phyloP scores from a whole-genome alignment of 306 rosid species.

The Trifolium dubium region DNA sequence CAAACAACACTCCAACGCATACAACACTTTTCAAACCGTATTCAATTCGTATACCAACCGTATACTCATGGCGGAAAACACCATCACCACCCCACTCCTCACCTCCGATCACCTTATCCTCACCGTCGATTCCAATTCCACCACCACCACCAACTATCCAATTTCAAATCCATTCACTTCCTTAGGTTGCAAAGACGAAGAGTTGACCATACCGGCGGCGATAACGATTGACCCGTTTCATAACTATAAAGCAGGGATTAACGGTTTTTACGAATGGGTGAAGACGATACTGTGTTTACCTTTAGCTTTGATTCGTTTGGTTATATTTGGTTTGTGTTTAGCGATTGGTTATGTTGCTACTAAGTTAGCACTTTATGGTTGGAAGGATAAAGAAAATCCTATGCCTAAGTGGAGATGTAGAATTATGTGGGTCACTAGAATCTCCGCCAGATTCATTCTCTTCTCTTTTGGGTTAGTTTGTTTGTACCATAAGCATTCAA shows the following conservation, averaged over 20 bases:
- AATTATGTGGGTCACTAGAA: conserved; percentile 85
- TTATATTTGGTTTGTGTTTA: conserved; percentile 64
- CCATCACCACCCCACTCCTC: conserved; percentile 65
- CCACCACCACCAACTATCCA: background rate
- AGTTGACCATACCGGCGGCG: conserved; percentile 57
- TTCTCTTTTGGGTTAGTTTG: conserved; percentile 96
- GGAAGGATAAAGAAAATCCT: conserved; percentile 80
- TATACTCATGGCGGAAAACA: conserved; percentile 61
- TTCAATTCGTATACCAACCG: conserved; percentile 5
- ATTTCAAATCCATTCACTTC: conserved; percentile 68
- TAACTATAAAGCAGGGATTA: conserved; percentile 56
- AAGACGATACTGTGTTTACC: conserved; percentile 68
- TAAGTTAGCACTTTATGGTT: conserved; percentile 68
- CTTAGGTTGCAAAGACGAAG: conserved; percentile 54
- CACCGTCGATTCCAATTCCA: conserved; percentile 34
- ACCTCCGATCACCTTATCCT: conserved; percentile 62
- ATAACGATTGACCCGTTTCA: conserved; percentile 76
- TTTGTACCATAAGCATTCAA: conserved; percentile 27
- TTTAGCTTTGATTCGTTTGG: conserved; percentile 58
- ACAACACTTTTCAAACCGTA: background rate
- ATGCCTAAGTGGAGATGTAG: conserved; percentile 87
- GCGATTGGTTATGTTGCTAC: conserved; percentile 75
- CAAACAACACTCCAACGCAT: background rate
- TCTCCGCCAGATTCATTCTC: conserved; percentile 73
- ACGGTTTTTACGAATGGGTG: conserved; percentile 72